Conservation (phyloP, 2,329 filamentous ascomycete genomes). For the Colletotrichum lentis region DNA sequence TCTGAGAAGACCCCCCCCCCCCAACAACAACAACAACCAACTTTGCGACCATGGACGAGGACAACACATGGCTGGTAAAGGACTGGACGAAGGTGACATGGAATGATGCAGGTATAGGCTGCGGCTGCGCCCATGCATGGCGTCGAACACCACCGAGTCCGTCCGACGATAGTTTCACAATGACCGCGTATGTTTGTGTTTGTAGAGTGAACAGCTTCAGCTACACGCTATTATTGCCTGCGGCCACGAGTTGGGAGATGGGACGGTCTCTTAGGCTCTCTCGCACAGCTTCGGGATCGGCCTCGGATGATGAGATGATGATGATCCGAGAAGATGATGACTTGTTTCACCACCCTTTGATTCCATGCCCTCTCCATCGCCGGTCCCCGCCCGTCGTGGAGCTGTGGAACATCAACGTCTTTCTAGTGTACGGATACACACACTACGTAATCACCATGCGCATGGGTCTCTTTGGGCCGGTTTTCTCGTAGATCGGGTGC, state of each 20-base stretch:
- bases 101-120: too few species aligned
- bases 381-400: not conserved
- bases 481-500: not conserved
- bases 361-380: not conserved
- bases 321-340: not conserved
- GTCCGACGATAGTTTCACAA: too few species aligned
- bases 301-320: not conserved
- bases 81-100: not conserved
- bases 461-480: not conserved
- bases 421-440: too few species aligned
- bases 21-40: too few species aligned
- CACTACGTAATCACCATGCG: not conserved
- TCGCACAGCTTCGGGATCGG: not conserved
- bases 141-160: too few species aligned
- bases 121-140: too few species aligned
- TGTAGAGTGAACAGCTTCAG: too few species aligned
- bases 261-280: not conserved
- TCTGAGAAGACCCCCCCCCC: too few species aligned
- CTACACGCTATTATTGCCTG: too few species aligned
- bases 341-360: not conserved
- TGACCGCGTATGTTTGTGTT: too few species aligned
- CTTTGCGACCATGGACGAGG: not conserved
- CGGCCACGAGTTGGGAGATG: too few species aligned
- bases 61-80: not conserved
- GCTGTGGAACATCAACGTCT: not conserved